Evolutionary conservation across 441 rosid species (phyloP).

Genomic region (Brassica hybrid): DNA sequence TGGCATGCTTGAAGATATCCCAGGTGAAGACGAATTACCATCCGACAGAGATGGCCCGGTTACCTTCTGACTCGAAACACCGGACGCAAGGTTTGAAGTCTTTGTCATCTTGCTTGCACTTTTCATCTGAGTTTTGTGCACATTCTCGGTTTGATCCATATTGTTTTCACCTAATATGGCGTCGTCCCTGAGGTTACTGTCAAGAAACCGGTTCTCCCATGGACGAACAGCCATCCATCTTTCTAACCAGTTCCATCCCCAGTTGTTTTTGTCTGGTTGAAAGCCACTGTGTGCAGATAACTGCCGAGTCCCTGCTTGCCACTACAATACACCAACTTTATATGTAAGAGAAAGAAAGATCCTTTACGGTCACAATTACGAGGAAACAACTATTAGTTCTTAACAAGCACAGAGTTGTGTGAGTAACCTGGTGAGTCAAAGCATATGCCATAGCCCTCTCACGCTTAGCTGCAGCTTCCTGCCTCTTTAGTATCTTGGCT

Average conservation of each 20-base stretch:
- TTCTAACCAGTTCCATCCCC: constrained; percentile 99
- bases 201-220: constrained; percentile 99
- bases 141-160: constrained; percentile 53
- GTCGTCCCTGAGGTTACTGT: constrained; percentile 84
- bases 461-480: constrained; percentile 99
- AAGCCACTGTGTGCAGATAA: constrained; percentile 68
- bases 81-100: constrained; percentile 49
- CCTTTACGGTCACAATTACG: background rate
- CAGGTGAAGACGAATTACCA: constrained; percentile 70
- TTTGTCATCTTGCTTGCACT: constrained; percentile 58
- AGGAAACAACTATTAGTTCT: background rate
- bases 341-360: background rate
- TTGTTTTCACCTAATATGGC: constrained; percentile 63
- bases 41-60: constrained; percentile 74
- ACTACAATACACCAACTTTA: constrained; percentile 57
- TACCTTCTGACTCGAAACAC: constrained; percentile 59
- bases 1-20: constrained; percentile 54
- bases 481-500: constrained; percentile 88
- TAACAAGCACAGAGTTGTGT: background rate
- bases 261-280: constrained; percentile 94
- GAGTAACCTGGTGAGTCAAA: constrained; percentile 86
- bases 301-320: constrained; percentile 97
- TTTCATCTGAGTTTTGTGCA: constrained; percentile 58
- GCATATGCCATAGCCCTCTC: constrained; percentile 99
- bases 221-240: constrained; percentile 99